These are phyloP conservation scores for Discostella stelligera DNA, from an alignment of 352 stramenopile species.

Conservation along the genomic window DNA sequence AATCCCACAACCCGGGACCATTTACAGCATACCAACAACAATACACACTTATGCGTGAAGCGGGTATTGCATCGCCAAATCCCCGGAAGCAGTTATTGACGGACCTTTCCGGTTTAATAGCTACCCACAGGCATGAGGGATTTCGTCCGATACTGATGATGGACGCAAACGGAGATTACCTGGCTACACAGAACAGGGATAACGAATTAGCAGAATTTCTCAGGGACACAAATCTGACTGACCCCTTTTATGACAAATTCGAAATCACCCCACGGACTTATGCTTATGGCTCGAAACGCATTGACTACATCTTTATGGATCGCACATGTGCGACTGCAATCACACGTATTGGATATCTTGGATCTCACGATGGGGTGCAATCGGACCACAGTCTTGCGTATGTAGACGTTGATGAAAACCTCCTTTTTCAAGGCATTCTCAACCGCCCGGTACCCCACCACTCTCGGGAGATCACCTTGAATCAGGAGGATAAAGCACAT, in stretches of 20 bases:
- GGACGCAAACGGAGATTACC: conserved; percentile 29
- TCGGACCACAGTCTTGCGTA: conserved; percentile 12
- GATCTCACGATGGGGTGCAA: not conserved
- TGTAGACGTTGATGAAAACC: not conserved
- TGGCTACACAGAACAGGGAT: no score
- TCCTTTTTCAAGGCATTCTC: not conserved
- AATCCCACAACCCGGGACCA: not conserved
- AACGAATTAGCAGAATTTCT: conserved; percentile 5
- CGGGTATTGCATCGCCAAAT: no score
- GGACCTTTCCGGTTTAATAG: conserved; percentile 1
- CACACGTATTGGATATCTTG: not conserved
- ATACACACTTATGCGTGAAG: not conserved
- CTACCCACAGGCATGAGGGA: not conserved
- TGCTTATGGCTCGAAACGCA: not conserved
- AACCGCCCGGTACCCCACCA: conserved; percentile 1
- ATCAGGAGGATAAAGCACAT: conserved; percentile 9
- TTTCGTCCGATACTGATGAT: conserved; percentile 23
- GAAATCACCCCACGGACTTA: conserved; percentile 2
- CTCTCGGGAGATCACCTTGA: conserved; percentile 2
- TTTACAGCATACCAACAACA: conserved; percentile 16
- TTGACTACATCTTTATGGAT: conserved; percentile 19
- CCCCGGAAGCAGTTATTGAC: no score
- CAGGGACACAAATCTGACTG: not conserved
- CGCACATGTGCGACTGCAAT: not conserved
- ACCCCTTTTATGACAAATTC: conserved; percentile 1